A percentile compares a stretch with the other conserved stretches of the same genome.
Conservation (phyloP, 169 alveolate species). For the Cryptosporidium viatorum region DNA sequence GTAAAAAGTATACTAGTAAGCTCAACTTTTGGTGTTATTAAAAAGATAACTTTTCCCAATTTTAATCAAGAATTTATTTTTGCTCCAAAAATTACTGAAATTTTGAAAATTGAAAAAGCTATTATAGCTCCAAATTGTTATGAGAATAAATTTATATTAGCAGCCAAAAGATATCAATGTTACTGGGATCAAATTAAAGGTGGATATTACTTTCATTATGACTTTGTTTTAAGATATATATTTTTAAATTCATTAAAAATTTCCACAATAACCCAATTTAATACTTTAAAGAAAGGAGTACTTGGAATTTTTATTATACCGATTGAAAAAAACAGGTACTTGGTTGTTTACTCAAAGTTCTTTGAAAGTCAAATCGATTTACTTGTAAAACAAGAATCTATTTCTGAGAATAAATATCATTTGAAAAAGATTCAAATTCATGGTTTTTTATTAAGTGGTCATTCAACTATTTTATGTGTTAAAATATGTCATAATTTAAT, state of each 20-base stretch:
- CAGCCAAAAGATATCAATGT: conserved; percentile 19
- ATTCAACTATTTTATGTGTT: neutral
- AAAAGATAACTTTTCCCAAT: neutral
- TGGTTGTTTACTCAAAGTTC: conserved; percentile 10
- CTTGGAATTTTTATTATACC: neutral
- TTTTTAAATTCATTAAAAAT: conserved; percentile 13
- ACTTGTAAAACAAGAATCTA: neutral
- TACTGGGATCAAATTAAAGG: neutral
- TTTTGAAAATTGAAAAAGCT: neutral
- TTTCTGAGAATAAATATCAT: neutral
- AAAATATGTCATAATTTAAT: conserved; percentile 15
- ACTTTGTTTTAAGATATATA: neutral
- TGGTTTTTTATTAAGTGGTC: neutral
- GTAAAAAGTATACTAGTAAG: conserved; percentile 5
- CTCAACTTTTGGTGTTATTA: conserved; percentile 10
- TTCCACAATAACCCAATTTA: neutral
- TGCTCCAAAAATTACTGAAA: neutral
- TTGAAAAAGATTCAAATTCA: neutral
- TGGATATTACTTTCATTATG: neutral
- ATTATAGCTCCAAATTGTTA: neutral
- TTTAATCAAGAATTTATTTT: neutral
- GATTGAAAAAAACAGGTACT: neutral
- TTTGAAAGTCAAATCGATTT: neutral
- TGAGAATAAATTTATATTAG: neutral
- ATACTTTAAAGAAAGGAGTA: neutral